phyloP scores from a whole-genome alignment of 163 green algal genomes.

The Picocystis sp. region DNA sequence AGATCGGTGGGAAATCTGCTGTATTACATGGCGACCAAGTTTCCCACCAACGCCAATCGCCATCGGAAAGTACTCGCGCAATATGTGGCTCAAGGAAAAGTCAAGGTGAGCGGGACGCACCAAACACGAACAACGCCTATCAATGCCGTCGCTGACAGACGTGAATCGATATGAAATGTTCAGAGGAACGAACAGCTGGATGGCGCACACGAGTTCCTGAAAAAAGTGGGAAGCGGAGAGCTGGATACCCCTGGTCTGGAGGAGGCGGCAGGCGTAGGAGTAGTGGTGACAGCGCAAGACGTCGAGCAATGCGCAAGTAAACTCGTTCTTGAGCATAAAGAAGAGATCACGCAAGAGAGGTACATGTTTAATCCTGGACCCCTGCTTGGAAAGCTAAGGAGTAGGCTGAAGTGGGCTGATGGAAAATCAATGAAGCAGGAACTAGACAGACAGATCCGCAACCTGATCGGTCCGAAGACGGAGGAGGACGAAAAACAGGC shows the following conservation, averaged over 20 bases:
- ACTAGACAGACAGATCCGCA: slow-evolving; percentile 40
- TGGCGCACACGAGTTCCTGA: slow-evolving; percentile 58
- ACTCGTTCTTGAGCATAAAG: slow-evolving; percentile 31
- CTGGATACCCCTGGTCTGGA: slow-evolving; percentile 40
- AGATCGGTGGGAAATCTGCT: slow-evolving; percentile 24
- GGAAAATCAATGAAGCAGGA: slow-evolving; percentile 33
- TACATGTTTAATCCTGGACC: slow-evolving; percentile 60
- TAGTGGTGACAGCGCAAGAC: slow-evolving; percentile 50
- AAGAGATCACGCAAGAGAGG: slow-evolving; percentile 46
- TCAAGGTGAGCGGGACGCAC: slow-evolving; percentile 39
- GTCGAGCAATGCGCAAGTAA: slow-evolving; percentile 36
- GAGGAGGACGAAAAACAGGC: slow-evolving; percentile 45
- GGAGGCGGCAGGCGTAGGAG: slow-evolving; percentile 52
- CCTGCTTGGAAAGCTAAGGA: slow-evolving; percentile 41
- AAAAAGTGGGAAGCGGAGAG: slow-evolving; percentile 29
- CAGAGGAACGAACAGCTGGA: slow-evolving; percentile 64
- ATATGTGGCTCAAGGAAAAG: slow-evolving; percentile 50
- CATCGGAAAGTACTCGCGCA: slow-evolving; percentile 50
- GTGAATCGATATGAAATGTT: background rate
- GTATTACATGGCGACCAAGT: slow-evolving; percentile 23
- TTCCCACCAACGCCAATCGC: slow-evolving; percentile 53
- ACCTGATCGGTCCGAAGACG: slow-evolving; percentile 69
- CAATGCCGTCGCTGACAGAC: background rate
- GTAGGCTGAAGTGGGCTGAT: slow-evolving; percentile 62
- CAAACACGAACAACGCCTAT: background rate